These are phyloP conservation scores for Pseudogymnoascus sp. DNA, from an alignment of 2,329 filamentous ascomycete genomes.

Conservation along the genomic window DNA sequence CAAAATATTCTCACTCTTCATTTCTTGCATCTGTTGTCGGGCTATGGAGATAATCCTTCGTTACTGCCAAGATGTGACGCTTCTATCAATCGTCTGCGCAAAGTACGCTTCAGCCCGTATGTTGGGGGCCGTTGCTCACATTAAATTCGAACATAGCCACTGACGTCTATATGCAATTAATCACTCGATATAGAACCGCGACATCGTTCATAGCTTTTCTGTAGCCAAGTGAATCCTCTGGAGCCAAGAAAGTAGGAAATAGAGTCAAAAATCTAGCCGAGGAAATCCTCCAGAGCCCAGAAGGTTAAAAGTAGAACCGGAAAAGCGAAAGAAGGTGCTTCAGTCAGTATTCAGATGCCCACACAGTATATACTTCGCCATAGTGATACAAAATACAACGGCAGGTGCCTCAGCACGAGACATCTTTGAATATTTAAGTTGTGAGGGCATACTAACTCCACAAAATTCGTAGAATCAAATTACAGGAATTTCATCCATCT, in stretches of 20 bases:
- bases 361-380: background rate
- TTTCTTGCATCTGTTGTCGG: background rate
- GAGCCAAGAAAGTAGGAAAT: background rate
- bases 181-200: background rate
- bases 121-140: background rate
- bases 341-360: background rate
- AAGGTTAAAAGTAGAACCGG: background rate
- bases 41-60: background rate
- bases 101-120: background rate
- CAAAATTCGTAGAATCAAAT: background rate
- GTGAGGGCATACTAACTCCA: background rate
- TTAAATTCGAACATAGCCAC: background rate
- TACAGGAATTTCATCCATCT: background rate
- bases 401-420: no score
- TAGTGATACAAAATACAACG: no score
- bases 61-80: background rate
- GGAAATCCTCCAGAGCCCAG: background rate
- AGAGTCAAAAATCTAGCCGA: background rate
- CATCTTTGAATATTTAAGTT: no score
- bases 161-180: background rate
- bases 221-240: background rate
- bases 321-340: background rate
- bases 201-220: background rate
- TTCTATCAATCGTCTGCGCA: background rate
- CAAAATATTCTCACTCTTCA: background rate